Percentiles rank a stretch among this genome's conserved stretches.
Conservation (phyloP, 257 asterid genomes). For the Rauvolfia tetraphylla region DNA sequence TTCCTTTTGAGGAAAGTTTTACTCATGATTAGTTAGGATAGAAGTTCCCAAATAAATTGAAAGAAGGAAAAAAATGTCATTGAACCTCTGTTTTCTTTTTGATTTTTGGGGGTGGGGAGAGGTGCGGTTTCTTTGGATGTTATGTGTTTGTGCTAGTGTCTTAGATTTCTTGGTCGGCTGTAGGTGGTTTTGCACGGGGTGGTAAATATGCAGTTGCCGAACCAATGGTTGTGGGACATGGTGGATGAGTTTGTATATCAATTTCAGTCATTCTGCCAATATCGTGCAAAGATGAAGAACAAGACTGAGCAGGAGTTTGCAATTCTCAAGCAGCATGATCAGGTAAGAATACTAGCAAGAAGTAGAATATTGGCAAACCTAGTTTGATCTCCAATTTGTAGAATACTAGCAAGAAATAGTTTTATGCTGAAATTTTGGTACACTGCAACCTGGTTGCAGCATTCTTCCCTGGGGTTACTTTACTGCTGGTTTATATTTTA, state of each 20-base stretch:
- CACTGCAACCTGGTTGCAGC: neutral
- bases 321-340: slow-evolving; percentile 61
- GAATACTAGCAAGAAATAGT: too few species aligned
- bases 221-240: slow-evolving; percentile 99
- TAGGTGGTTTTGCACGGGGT: slow-evolving; percentile 93
- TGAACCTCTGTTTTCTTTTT: neutral
- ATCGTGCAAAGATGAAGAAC: slow-evolving; percentile 91
- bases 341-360: slow-evolving; percentile 47
- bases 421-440: neutral
- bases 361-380: neutral
- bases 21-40: neutral
- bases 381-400: neutral
- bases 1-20: neutral
- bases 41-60: neutral
- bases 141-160: neutral
- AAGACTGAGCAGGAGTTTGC: slow-evolving; percentile 91
- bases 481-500: neutral
- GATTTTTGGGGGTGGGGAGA: too few species aligned
- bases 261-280: slow-evolving; percentile 93
- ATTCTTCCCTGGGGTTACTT: neutral
- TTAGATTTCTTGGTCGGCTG: slow-evolving; percentile 3
- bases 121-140: neutral
- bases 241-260: slow-evolving; percentile 97
- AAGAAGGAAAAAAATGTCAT: neutral
- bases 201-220: slow-evolving; percentile 96